phyloP scores from a whole-genome alignment of 23 red algal genomes.

The Gracilaria gracilis region DNA sequence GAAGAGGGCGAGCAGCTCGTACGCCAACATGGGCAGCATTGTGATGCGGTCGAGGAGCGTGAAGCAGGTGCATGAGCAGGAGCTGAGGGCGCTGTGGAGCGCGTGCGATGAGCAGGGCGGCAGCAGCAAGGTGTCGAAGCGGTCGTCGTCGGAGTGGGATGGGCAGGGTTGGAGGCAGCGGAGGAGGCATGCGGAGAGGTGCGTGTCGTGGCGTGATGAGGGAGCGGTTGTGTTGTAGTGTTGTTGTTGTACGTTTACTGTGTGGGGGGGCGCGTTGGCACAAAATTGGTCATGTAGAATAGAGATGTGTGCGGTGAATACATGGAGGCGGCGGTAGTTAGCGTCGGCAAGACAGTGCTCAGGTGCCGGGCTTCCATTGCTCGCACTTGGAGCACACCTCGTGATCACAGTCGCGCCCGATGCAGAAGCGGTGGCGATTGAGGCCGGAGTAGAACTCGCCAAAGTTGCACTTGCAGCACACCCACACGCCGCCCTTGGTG shows the following conservation, averaged over 20 bases:
- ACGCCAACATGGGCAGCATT: neutral
- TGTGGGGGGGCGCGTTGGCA: neutral
- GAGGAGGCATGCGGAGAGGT: neutral
- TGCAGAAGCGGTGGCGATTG: neutral
- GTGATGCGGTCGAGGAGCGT: neutral
- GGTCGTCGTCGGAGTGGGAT: slow-evolving; percentile 8
- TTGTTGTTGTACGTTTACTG: too few relatives aligned
- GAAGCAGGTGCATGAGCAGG: slow-evolving; percentile 9
- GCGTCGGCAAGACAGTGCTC: neutral
- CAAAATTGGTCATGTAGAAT: too few relatives aligned
- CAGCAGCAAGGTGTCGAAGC: neutral
- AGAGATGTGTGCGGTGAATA: neutral
- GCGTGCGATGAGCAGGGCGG: neutral
- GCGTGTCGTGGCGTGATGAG: neutral
- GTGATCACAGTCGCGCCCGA: slow-evolving; percentile 21
- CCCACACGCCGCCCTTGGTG: slow-evolving; percentile 15
- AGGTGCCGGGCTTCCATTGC: neutral
- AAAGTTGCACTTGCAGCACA: slow-evolving; percentile 22
- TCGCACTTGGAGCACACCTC: slow-evolving; percentile 7
- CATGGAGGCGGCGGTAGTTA: neutral
- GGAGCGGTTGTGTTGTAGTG: neutral
- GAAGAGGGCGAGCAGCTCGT: neutral
- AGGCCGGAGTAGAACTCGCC: neutral
- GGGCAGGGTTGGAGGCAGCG: neutral
- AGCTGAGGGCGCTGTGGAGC: slow-evolving; percentile 16